phyloP scores from a whole-genome alignment of 1,284 basidiomycete genomes.

The Boletus mariae region DNA sequence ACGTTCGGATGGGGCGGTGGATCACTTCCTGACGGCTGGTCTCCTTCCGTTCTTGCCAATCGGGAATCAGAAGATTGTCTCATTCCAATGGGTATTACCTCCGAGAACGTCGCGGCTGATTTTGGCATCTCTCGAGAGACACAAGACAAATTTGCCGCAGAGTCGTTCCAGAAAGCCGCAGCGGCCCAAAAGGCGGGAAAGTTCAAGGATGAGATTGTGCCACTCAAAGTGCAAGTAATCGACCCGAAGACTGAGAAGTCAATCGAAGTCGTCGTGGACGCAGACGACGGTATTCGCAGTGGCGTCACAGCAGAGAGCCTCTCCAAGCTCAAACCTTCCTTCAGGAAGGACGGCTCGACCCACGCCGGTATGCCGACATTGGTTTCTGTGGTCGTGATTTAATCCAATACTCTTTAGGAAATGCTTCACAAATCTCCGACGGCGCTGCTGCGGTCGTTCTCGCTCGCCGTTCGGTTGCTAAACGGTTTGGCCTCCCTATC shows the following conservation, averaged over 20 bases:
- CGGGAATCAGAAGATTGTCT: slow-evolving; percentile 89
- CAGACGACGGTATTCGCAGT: slow-evolving; percentile 89
- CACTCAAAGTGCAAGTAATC: slow-evolving; percentile 70
- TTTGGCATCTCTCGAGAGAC: slow-evolving; percentile 69
- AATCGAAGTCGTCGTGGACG: slow-evolving; percentile 74
- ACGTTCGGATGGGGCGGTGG: slow-evolving; percentile 78
- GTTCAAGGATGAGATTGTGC: slow-evolving; percentile 91
- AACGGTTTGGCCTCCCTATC: slow-evolving; percentile 87
- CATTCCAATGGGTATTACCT: slow-evolving; percentile 95
- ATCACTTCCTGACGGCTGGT: slow-evolving; percentile 71
- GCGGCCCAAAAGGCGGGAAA: slow-evolving; percentile 87
- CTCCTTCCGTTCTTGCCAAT: slow-evolving; percentile 75
- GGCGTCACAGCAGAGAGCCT: slow-evolving; percentile 89
- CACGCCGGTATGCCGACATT: slow-evolving; percentile 65
- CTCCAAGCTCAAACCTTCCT: slow-evolving; percentile 91
- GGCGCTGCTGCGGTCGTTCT: slow-evolving; percentile 95
- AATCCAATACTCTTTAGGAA: slow-evolving; percentile 43
- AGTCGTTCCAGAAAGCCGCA: slow-evolving; percentile 84
- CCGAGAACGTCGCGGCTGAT: slow-evolving; percentile 89
- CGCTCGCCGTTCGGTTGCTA: slow-evolving; percentile 81
- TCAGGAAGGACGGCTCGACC: slow-evolving; percentile 84
- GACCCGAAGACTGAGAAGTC: slow-evolving; percentile 88
- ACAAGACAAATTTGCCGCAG: slow-evolving; percentile 86
- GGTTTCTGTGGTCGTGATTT: background rate
- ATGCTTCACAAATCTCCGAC: slow-evolving; percentile 95